Percentiles rank a stretch among this genome's conserved stretches.
phyloP scores from a whole-genome alignment of 768 basidiomycete genomes.

The Lyophyllum atratum region DNA sequence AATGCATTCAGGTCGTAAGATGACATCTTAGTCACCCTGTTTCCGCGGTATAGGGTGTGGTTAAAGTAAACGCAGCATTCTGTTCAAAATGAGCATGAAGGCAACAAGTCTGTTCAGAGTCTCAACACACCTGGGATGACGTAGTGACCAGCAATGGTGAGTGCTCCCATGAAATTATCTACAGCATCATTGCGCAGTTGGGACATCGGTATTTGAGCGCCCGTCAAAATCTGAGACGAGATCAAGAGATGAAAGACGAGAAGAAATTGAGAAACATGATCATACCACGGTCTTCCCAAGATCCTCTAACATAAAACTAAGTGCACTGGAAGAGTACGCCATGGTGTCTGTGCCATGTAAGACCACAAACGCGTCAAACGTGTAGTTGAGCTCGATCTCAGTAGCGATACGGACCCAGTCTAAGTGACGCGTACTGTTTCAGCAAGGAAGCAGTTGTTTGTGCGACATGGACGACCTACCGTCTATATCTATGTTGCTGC shows the following conservation, averaged over 20 bases:
- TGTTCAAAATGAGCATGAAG: conserved; percentile 27
- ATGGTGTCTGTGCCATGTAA: conserved; percentile 93
- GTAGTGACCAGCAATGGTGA: conserved; percentile 88
- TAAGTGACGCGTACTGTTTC: conserved; percentile 26
- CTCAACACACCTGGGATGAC: conserved; percentile 83
- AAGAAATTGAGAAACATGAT: background rate
- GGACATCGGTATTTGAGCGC: conserved; percentile 91
- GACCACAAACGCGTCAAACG: conserved; percentile 90
- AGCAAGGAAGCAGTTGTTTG: background rate
- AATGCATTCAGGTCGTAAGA: conserved; percentile 86
- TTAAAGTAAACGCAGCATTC: conserved; percentile 91
- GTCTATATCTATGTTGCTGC: conserved; percentile 84
- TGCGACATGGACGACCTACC: conserved; percentile 41
- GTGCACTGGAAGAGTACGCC: conserved; percentile 85
- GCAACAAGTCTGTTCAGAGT: too few relatives aligned
- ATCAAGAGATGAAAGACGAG: background rate
- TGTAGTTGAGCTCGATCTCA: conserved; percentile 92
- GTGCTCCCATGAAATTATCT: conserved; percentile 87
- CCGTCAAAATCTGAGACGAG: conserved; percentile 74
- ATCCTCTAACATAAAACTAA: conserved; percentile 91
- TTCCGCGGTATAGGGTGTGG: conserved; percentile 84
- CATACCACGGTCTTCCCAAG: conserved; percentile 87
- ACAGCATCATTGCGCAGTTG: conserved; percentile 93
- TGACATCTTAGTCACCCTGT: conserved; percentile 80
- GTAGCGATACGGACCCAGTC: conserved; percentile 91